Percentiles rank a stretch among this genome's conserved stretches.
These are phyloP conservation scores for Pholiota microspora DNA, from an alignment of 768 basidiomycete genomes.

Conservation along the genomic window DNA sequence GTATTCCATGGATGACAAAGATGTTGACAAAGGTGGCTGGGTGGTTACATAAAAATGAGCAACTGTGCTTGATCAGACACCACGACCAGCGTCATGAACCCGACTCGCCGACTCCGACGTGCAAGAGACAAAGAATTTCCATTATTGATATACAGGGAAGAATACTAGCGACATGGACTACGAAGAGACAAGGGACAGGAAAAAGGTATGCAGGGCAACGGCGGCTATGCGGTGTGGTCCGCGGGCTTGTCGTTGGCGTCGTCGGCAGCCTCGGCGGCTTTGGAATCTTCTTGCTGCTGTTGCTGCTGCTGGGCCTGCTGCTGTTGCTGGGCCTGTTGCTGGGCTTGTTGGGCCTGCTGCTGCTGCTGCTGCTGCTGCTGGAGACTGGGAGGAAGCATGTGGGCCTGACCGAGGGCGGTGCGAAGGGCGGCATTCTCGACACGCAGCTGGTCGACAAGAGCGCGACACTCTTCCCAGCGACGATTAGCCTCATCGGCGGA, in stretches of 20 bases:
- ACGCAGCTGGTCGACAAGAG: slow-evolving; percentile 82
- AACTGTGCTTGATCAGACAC: slow-evolving; percentile 27
- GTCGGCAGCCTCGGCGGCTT: slow-evolving; percentile 26
- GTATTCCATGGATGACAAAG: slow-evolving; percentile 33
- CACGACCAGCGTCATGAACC: slow-evolving; percentile 22
- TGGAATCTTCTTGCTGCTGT: slow-evolving; percentile 28
- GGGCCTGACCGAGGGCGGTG: slow-evolving; percentile 58
- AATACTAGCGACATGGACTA: slow-evolving; percentile 2
- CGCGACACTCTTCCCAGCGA: slow-evolving; percentile 89
- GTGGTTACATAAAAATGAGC: slow-evolving; percentile 32
- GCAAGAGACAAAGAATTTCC: not conserved
- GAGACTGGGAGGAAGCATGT: slow-evolving; percentile 33
- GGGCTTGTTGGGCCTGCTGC: slow-evolving; percentile 7
- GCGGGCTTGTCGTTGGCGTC: slow-evolving; percentile 22
- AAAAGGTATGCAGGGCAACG: slow-evolving; percentile 10
- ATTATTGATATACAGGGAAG: slow-evolving; percentile 15
- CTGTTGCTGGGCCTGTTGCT: too few species aligned
- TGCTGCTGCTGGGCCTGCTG: not conserved
- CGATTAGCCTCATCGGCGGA: slow-evolving; percentile 87
- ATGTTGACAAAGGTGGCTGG: slow-evolving; percentile 32
- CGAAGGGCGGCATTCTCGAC: slow-evolving; percentile 80
- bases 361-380: slow-evolving; percentile 9
- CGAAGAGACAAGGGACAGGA: not conserved
- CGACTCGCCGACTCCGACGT: slow-evolving; percentile 3
- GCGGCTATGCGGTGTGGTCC: slow-evolving; percentile 16